Conservation (phyloP, 352 stramenopile genomes). For the Globisporangium spiculum region DNA sequence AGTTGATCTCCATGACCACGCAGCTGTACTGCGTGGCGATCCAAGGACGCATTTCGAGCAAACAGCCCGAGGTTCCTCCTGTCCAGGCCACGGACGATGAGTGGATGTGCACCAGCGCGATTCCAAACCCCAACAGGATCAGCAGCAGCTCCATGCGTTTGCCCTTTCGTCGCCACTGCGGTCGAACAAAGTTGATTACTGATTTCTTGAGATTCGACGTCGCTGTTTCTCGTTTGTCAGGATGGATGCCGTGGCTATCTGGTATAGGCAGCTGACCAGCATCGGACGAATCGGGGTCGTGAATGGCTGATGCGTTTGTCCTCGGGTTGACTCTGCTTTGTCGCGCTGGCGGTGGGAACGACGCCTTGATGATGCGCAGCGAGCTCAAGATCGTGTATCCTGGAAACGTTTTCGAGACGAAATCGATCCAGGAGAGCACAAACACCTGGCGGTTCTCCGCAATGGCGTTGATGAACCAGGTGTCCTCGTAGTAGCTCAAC, state of each 20-base stretch:
- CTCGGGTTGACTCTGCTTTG: background rate
- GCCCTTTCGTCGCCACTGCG: conserved; percentile 1
- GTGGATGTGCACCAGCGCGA: conserved; percentile 2
- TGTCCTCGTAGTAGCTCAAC: conserved; percentile 9
- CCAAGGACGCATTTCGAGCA: conserved; percentile 11
- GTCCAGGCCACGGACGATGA: background rate
- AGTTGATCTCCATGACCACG: conserved; percentile 13
- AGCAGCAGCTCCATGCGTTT: conserved; percentile 9
- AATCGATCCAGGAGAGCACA: conserved; percentile 2
- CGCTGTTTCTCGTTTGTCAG: background rate
- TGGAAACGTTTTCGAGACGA: conserved; percentile 13
- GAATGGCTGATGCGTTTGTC: background rate
- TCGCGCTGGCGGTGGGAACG: background rate
- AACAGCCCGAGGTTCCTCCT: background rate
- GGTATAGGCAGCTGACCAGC: background rate
- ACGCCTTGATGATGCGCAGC: conserved; percentile 5
- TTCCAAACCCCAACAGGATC: conserved; percentile 1
- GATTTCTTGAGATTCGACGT: background rate
- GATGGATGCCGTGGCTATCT: background rate
- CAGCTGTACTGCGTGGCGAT: conserved; percentile 5
- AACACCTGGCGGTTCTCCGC: conserved; percentile 8
- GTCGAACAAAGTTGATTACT: background rate
- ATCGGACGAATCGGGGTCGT: background rate
- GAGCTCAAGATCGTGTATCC: conserved; percentile 10
- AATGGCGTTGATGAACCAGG: conserved; percentile 7